These are phyloP conservation scores for Penicillium sp. DNA, from an alignment of 2,329 filamentous ascomycete species.

Conservation along the genomic window DNA sequence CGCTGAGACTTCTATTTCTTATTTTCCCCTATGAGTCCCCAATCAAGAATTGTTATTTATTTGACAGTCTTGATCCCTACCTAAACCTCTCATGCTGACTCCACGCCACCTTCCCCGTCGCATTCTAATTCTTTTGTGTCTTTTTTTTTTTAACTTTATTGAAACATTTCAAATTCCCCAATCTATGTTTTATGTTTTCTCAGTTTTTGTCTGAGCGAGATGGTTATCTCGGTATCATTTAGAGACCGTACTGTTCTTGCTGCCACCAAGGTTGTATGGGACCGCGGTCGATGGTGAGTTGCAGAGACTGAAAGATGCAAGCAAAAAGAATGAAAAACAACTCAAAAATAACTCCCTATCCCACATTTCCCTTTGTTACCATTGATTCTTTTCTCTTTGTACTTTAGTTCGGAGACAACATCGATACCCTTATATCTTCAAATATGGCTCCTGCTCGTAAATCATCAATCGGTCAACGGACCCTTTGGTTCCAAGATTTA, in stretches of 20 bases:
- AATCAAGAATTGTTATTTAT: neutral
- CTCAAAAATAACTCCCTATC: constrained; percentile 17
- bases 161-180: constrained; percentile 24
- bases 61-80: constrained; percentile 2
- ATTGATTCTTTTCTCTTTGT: constrained; percentile 25
- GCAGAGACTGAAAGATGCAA: constrained; percentile 1
- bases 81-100: constrained; percentile 16
- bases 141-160: constrained; percentile 12
- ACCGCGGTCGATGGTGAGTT: neutral
- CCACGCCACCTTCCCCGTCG: constrained; percentile 11
- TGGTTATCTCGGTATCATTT: constrained; percentile 4
- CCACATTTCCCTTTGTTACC: constrained; percentile 3
- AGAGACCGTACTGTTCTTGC: neutral
- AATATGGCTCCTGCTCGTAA: neutral
- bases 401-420: constrained; percentile 34
- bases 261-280: neutral
- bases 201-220: constrained; percentile 20
- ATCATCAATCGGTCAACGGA: neutral
- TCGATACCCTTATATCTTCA: constrained; percentile 36
- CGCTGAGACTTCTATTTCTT: constrained; percentile 14
- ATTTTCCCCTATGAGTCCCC: constrained; percentile 13
- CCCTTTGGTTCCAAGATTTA: neutral
- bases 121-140: constrained; percentile 30
- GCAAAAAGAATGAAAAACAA: constrained; percentile 14
- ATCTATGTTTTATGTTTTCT: constrained; percentile 13